Evolutionary conservation across 768 basidiomycete species (phyloP).

Genomic region (Tremella yokohamensis): DNA sequence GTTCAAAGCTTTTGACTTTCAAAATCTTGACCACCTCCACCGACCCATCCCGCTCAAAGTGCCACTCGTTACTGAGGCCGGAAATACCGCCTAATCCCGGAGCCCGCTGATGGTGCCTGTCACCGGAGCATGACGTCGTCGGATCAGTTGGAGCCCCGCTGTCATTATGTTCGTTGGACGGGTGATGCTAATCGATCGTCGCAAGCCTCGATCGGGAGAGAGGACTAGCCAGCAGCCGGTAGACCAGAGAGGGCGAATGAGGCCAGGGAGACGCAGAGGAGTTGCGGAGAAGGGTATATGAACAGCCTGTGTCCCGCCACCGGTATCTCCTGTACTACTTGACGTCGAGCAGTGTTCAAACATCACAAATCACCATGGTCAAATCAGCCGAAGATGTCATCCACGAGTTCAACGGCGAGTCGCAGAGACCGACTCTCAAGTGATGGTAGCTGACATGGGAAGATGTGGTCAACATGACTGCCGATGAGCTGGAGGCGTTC

Average conservation of each 20-base stretch:
- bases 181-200: too few relatives aligned
- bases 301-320: background rate
- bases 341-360: background rate
- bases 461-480: conserved; percentile 54
- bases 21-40: conserved; percentile 11
- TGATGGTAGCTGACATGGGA: background rate
- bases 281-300: background rate
- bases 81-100: too few relatives aligned
- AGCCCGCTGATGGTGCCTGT: too few relatives aligned
- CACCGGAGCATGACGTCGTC: too few relatives aligned
- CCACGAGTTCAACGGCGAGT: conserved; percentile 47
- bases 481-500: conserved; percentile 51
- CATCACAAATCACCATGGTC: conserved; percentile 37
- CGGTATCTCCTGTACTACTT: background rate
- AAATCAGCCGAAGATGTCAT: conserved; percentile 51
- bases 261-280: background rate
- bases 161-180: too few relatives aligned
- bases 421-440: background rate
- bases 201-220: too few relatives aligned
- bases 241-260: background rate
- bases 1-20: conserved; percentile 7
- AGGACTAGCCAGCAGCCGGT: too few relatives aligned
- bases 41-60: background rate
- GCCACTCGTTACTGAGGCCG: too few relatives aligned
- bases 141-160: background rate